Evolutionary conservation across 225 moss, liverwort and hornwort genomes (phyloP), one percentile per base, ranked within the genome.

Genomic region (Sphagnum tenellum): DNA sequence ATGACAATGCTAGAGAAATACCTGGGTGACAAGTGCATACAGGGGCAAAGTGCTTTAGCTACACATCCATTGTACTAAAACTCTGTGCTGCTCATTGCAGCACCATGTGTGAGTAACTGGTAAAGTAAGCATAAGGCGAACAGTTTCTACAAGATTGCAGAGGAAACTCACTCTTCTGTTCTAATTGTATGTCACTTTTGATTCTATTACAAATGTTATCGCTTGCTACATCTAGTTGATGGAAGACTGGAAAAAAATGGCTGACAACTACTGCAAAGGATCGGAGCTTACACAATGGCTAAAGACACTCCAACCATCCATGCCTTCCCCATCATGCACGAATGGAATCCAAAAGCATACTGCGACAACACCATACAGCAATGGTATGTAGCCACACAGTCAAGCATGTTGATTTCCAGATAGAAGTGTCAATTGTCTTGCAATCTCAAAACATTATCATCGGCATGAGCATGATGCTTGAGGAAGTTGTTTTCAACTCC

Each of bases 41-140:
- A 90, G 80, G 44, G 87, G 89, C 55, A 90, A 73, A 50, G 89
- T 90, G 73, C 82, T 84, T 78, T 90, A 90, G 71, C 87, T 90
- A 66, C 82, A 82, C 65, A 87, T 50, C 3, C 85, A 64, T 57
- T 87, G 87, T 29, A 76, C 74, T 2, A 57, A 11, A 3, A 71
- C 63, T 3, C 84, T 74, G 67, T 61, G 73, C 29, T 29, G 29
- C 29, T 29, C 29, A 29, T 29, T 29, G 29, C 29, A 29, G 29
- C 29, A 29, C 29, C 29, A 29, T 29, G 29, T 29, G 29, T 29
- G 29, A 29, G 29, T 29, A 29, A 29, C 29, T 29, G 29, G 29
- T 29, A 29, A 29, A 29, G 1, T 0, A 29, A 29, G 29, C 29
- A 29, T 29, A 29, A 29, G 29, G 29, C 1, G 29, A 29, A 29